Base-by-base conservation (phyloP, 2,329 filamentous ascomycete genomes). In the Claviceps spartinae region DNA sequence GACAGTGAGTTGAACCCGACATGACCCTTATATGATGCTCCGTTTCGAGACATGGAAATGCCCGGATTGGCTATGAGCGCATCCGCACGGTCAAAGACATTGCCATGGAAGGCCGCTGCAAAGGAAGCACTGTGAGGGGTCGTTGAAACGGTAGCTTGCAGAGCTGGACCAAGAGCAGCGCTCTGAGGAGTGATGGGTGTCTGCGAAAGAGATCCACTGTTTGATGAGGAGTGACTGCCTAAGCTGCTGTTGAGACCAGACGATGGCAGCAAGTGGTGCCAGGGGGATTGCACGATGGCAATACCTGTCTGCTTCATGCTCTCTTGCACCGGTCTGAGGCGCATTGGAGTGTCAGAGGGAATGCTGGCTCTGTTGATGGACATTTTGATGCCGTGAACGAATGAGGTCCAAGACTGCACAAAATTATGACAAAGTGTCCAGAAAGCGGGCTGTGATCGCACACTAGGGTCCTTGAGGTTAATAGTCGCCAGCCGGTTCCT, bases 101-200 rank as follows among this genome's bases (percentile, higher is more conserved):
- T 72, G 11, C 78, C 76, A 2, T 72, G 69, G 54, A 82, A 80
- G 1, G 74, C 72, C 16, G 69, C 68, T 7, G 73, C 72, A 60
- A 82, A 81, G 0, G 76, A 77, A 2, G 69, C 74, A 54, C 72
- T 78, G 61, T 80, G 74, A 9, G 81, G 81, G 0, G 81, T 87
- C 2, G 78, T 86, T 4, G 88, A 86, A 11, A 95, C 83, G 0
- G 88, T 96, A 1, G 90, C 89, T 67, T 95, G 89, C 51, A 89
- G 87, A 20, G 90, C 90, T 5, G 90, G 88, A 0, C 90, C 91
- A 5, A 96, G 74, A 1, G 90, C 90, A 16, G 89, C 90, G 60
- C 87, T 93, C 55, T 95, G 78, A 7, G 91, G 90, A 1, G 90
- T 96, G 61, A 93, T 88, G 8, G 90, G 89, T 40, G 72, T 62